Base-by-base conservation (phyloP, 306 rosid species). In the Lagenaria siceraria region DNA sequence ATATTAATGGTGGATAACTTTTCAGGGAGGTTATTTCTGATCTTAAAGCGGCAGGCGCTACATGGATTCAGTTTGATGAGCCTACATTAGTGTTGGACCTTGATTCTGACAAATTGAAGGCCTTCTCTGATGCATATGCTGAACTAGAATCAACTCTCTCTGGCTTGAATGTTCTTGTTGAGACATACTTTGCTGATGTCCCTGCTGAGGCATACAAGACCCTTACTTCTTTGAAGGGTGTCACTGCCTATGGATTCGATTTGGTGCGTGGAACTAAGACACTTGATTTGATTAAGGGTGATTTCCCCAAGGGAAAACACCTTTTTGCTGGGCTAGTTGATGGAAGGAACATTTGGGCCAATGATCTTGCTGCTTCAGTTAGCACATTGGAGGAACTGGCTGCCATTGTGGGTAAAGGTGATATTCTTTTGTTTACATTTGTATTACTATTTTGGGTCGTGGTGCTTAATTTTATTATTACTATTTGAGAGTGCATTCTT, bases 261-360 rank as follows among this genome's bases (percentile, higher is more conserved):
- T 85, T 92, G 80, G 92, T 92, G 75, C 92, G 96, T 48, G 97
- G 97, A 80, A 75, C 86, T 65, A 84, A 92, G 89, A 88, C 93
- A 76, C 88, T 87, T 78, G 90, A 85, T 63, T 87, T 90, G 85
- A 90, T 92, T 77, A 88, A 90, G 84, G 82, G 78, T 56, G 93
- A 85, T 78, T 92, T 90, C 79, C 97, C 97, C 59, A 54, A 87
- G 29, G 93, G 93, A 29, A 90, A 90, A 80, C 77, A 77, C 78
- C 88, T 92, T 55, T 92, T 92, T 81, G 97, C 97, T 84, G 96
- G 97, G 51, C 86, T 92, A 71, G 96, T 92, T 81, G 97, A 92
- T 85, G 97, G 96, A 66, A 88, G 97, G 82, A 92, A 92, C 80
- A 90, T 88, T 79, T 92, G 97, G 97, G 92, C 96, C 56, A 90